A percentile compares a stretch with the other conserved stretches of the same genome.
Conservation (phyloP, 208 protist species). For the Acanthamoeba divionensis region DNA sequence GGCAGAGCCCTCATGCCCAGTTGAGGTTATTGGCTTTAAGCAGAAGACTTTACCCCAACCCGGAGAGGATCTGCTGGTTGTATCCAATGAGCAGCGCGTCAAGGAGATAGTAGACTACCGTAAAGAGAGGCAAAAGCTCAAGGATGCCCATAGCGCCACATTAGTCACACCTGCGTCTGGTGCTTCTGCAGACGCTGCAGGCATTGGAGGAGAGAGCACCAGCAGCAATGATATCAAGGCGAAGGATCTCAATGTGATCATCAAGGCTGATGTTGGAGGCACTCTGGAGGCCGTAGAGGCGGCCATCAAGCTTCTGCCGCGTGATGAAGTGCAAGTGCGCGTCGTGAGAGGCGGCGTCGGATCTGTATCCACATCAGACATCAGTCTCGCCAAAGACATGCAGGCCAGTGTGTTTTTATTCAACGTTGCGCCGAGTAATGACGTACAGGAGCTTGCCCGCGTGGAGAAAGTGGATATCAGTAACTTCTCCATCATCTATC, state of each 20-base stretch:
- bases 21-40: conserved; percentile 75
- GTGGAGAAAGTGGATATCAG: conserved; percentile 24
- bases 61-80: conserved; percentile 66
- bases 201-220: background rate
- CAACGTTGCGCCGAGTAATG: conserved; percentile 47
- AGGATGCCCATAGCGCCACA: background rate
- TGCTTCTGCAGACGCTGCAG: background rate
- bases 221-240: background rate
- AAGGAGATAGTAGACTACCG: conserved; percentile 61
- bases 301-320: conserved; percentile 49
- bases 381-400: conserved; percentile 53
- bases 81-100: conserved; percentile 61
- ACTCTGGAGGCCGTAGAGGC: conserved; percentile 65
- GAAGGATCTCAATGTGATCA: conserved; percentile 50
- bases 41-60: conserved; percentile 51
- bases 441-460: background rate
- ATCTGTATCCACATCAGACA: conserved; percentile 47
- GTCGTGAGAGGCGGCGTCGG: conserved; percentile 59
- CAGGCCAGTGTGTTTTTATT: conserved; percentile 62
- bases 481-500: conserved; percentile 70
- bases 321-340: conserved; percentile 55
- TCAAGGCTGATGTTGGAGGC: conserved; percentile 72
- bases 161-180: background rate
- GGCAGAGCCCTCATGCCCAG: conserved; percentile 60
- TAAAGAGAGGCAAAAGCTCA: conserved; percentile 32